A percentile compares a stretch with the other conserved stretches of the same genome.
Evolutionary conservation across 257 asterid species (phyloP).

Genomic region (Solanum virginianum): DNA sequence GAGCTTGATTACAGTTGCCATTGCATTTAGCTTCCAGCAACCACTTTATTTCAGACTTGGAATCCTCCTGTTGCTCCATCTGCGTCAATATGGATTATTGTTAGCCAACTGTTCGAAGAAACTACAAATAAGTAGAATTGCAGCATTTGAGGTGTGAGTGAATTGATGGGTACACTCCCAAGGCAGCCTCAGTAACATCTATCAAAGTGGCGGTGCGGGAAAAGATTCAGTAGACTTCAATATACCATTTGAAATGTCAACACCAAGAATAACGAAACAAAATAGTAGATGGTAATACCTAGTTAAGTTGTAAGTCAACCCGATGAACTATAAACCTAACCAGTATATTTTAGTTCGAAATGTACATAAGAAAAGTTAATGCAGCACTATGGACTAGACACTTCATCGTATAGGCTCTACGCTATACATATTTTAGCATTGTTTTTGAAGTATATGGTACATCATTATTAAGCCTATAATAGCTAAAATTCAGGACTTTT

Average conservation of each 20-base stretch:
- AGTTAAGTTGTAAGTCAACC: neutral
- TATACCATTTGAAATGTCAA: neutral
- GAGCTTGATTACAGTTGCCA: constrained; percentile 4
- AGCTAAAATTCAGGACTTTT: neutral
- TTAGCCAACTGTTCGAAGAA: neutral
- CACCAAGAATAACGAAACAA: neutral
- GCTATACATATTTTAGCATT: neutral
- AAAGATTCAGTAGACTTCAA: neutral
- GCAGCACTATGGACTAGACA: neutral
- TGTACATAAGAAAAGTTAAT: neutral
- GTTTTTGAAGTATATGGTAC: neutral
- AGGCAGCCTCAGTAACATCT: neutral
- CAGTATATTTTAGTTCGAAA: neutral
- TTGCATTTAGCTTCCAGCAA: constrained; percentile 13
- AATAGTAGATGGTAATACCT: neutral
- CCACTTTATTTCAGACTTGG: constrained; percentile 9
- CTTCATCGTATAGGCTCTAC: neutral
- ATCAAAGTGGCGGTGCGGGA: neutral
- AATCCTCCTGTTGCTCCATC: constrained; percentile 34
- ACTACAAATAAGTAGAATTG: neutral
- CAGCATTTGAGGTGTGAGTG: neutral
- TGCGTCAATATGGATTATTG: constrained; percentile 3
- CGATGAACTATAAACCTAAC: neutral
- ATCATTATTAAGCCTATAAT: neutral
- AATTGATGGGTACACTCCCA: neutral